A percentile compares a stretch with the other conserved stretches of the same genome.
Conservation (phyloP, 768 basidiomycete species). For the Jaapia argillacea region DNA sequence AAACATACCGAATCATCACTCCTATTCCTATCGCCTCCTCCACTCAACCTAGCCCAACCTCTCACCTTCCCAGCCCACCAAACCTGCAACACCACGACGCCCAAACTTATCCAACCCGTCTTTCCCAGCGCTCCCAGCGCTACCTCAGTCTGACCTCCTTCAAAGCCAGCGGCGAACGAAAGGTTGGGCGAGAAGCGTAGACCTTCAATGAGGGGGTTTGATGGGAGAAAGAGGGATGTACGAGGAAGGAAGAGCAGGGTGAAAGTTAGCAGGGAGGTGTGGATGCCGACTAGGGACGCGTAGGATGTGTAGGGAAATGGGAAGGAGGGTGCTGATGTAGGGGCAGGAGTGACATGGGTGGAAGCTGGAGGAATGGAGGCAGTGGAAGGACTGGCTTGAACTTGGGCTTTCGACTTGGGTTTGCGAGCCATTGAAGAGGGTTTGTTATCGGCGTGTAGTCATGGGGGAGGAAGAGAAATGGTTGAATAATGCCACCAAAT, state of each 20-base stretch:
- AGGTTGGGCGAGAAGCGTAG: neutral
- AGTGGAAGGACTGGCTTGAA: too few relatives aligned
- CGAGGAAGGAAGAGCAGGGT: slow-evolving; percentile 64
- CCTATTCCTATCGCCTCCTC: slow-evolving; percentile 27
- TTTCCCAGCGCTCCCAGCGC: slow-evolving; percentile 50
- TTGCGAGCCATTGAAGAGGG: too few relatives aligned
- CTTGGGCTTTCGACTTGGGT: too few relatives aligned
- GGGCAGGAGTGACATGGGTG: too few relatives aligned
- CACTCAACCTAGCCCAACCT: slow-evolving; percentile 42
- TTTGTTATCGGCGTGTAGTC: too few relatives aligned
- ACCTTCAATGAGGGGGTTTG: slow-evolving; percentile 8
- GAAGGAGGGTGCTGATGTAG: neutral
- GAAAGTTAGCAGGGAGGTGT: slow-evolving; percentile 55
- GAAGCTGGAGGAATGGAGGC: too few relatives aligned
- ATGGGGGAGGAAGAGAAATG: too few relatives aligned
- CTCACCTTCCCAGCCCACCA: slow-evolving; percentile 72
- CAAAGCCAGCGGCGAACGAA: neutral
- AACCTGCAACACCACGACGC: slow-evolving; percentile 41
- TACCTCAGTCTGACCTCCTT: slow-evolving; percentile 6
- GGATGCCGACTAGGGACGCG: slow-evolving; percentile 58
- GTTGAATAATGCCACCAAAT: too few relatives aligned
- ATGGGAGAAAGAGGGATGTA: slow-evolving; percentile 32
- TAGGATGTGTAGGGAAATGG: slow-evolving; percentile 49
- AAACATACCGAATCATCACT: slow-evolving; percentile 30
- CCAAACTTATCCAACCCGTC: slow-evolving; percentile 43